Percentiles rank a stretch among this genome's conserved stretches.
These are phyloP conservation scores for Colletotrichum chrysophilum DNA, from an alignment of 2,329 filamentous ascomycete species.

Conservation along the genomic window DNA sequence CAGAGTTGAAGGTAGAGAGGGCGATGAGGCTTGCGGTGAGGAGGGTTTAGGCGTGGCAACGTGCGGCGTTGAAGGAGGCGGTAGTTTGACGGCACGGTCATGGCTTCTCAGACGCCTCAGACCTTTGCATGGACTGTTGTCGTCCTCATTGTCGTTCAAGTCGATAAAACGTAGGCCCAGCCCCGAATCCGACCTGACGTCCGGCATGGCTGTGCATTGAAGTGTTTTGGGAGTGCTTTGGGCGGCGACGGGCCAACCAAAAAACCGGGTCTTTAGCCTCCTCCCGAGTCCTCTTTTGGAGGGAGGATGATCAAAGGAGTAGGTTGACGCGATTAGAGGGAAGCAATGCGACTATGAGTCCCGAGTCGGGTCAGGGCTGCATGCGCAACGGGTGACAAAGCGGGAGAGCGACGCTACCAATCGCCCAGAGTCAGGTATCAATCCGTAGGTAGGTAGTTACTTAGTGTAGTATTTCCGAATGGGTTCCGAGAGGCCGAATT, in stretches of 20 bases:
- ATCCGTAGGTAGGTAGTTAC: not conserved
- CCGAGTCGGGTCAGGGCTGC: slow-evolving; percentile 2
- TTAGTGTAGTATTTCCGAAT: slow-evolving; percentile 12
- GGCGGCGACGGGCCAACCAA: slow-evolving; percentile 17
- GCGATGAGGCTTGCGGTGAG: slow-evolving; percentile 26
- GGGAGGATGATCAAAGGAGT: not conserved
- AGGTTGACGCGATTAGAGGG: slow-evolving; percentile 9
- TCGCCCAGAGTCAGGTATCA: not conserved
- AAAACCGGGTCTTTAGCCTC: slow-evolving; percentile 19
- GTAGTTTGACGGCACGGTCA: not conserved
- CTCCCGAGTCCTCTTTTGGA: not conserved
- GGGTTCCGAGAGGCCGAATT: slow-evolving; percentile 5
- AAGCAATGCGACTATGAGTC: not conserved
- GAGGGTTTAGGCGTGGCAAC: slow-evolving; percentile 13
- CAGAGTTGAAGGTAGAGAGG: slow-evolving; percentile 27
- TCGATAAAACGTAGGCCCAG: slow-evolving; percentile 22
- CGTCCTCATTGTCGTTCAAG: slow-evolving; percentile 19
- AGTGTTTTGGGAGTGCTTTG: not conserved
- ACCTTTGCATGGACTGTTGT: slow-evolving; percentile 20
- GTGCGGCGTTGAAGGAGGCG: not conserved
- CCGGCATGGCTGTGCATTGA: slow-evolving; percentile 19
- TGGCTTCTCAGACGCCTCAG: slow-evolving; percentile 12
- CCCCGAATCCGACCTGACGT: slow-evolving; percentile 22
- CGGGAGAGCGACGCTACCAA: not conserved
- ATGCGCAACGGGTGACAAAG: slow-evolving; percentile 5